Base-by-base conservation (phyloP, 192 early-diverging fungal species). In the Backusella mclennaniae region DNA sequence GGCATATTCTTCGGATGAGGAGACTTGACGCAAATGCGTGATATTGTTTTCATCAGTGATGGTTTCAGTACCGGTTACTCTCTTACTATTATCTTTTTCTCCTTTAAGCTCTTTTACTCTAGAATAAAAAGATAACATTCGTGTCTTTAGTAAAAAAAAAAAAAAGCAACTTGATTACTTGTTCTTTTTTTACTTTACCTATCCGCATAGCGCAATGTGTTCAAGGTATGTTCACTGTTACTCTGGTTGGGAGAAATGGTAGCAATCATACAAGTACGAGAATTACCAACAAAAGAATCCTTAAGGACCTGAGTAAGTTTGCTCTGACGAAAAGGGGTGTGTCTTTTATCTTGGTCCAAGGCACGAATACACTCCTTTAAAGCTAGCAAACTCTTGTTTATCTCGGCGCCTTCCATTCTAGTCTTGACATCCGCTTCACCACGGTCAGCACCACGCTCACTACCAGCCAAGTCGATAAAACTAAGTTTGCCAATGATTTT, bases 301-400 rank as follows among this genome's bases (percentile, higher is more conserved):
- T 99, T 99, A 53, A 99, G 83, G 6, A 92, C 93, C 86, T 98
- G 97, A 0, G 98, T 99, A 67, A 99, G 82, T 86, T 99, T 99
- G 79, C 92, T 94, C 79, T 98, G 96, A 44, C 98, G 90, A 87
- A 98, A 99, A 15, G 98, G 98, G 29, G 95, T 96, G 79, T 99
- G 98, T 68, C 91, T 94, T 74, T 96, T 97, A 76, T 94, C 94
- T 76, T 96, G 92, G 77, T 98, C 98, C 44, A 98, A 81, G 0
- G 98, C 96, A 67, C 97, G 93, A 85, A 99, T 99, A 77, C 97
- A 98, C 79, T 98, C 97, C 82, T 99, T 98, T 74, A 99, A 83
- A 0, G 98, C 98, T 68, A 99, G 83, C 75, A 99, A 86, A 79
- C 95, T 96, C 85, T 98, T 98, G 89, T 99, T 99, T 86, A 99